phyloP scores from a whole-genome alignment of 179 eudicot species.

The Carnegiea gigantea region DNA sequence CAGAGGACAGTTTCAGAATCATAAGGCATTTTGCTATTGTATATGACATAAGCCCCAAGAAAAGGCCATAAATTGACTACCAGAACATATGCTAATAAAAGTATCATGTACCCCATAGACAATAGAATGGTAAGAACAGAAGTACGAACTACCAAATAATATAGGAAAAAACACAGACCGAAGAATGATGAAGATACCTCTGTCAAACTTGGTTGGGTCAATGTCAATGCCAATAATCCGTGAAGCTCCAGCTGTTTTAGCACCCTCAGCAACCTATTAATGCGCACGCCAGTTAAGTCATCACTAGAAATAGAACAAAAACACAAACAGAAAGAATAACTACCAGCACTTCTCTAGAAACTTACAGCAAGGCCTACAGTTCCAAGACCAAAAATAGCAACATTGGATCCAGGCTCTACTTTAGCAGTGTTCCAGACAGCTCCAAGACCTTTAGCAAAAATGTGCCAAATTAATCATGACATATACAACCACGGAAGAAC shows the following conservation, averaged over 20 bases:
- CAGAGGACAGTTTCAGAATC: not conserved
- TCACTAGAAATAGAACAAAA: not conserved
- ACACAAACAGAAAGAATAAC: not conserved
- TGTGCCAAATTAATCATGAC: not conserved
- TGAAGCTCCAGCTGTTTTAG: constrained; percentile 95
- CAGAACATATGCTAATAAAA: not conserved
- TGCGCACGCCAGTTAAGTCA: not conserved
- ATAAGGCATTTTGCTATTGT: too few relatives aligned
- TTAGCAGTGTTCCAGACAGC: constrained; percentile 99
- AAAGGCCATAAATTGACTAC: too few relatives aligned
- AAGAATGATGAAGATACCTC: constrained; percentile 38
- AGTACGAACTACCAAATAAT: not conserved
- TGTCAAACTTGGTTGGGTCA: constrained; percentile 71
- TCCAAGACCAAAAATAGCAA: constrained; percentile 99
- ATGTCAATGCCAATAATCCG: constrained; percentile 89
- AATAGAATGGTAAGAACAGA: too few relatives aligned
- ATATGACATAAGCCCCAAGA: too few relatives aligned
- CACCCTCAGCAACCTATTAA: constrained; percentile 95
- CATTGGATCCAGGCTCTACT: constrained; percentile 90
- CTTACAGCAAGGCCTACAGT: constrained; percentile 98
- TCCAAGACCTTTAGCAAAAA: constrained; percentile 73
- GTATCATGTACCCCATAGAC: not conserved
- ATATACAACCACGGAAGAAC: not conserved
- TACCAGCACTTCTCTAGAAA: not conserved
- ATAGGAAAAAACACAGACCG: too few relatives aligned